phyloP scores from a whole-genome alignment of 2,329 filamentous ascomycete genomes.

The Aureobasidium sp. region DNA sequence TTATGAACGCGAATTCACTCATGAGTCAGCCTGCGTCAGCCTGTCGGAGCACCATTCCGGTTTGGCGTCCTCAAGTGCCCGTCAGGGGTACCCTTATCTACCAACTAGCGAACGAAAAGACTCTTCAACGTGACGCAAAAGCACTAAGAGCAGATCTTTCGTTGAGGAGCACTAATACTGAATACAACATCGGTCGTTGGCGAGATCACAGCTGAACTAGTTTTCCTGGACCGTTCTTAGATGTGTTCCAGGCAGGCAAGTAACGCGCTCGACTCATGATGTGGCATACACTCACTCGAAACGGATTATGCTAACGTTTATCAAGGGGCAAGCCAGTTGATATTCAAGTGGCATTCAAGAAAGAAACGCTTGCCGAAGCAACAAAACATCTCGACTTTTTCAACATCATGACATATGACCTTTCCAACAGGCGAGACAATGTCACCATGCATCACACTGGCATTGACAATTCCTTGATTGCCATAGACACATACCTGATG shows the following conservation, averaged over 20 bases:
- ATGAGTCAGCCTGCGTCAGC: neutral
- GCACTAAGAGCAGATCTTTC: neutral
- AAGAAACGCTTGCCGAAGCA: constrained; percentile 48
- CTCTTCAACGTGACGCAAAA: neutral
- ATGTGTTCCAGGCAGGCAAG: neutral
- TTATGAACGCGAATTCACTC: neutral
- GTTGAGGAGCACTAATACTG: neutral
- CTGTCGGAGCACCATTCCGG: neutral
- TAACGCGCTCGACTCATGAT: neutral
- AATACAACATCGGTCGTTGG: neutral
- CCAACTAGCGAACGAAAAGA: neutral
- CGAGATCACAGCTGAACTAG: neutral
- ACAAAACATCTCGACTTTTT: constrained; percentile 54
- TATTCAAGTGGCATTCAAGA: constrained; percentile 56
- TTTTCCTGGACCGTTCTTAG: neutral
- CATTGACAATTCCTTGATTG: constrained; percentile 45
- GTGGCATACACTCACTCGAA: neutral
- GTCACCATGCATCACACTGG: constrained; percentile 57
- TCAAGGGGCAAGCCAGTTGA: constrained; percentile 44
- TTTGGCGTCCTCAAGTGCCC: neutral
- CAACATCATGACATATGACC: constrained; percentile 65
- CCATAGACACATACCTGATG: constrained; percentile 50
- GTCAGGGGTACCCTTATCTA: neutral
- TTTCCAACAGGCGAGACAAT: constrained; percentile 61
- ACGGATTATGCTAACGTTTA: neutral